Percentiles rank a stretch among this genome's conserved stretches.
Conservation (phyloP, 2,329 filamentous ascomycete species). For the Metarhizium robertsii region DNA sequence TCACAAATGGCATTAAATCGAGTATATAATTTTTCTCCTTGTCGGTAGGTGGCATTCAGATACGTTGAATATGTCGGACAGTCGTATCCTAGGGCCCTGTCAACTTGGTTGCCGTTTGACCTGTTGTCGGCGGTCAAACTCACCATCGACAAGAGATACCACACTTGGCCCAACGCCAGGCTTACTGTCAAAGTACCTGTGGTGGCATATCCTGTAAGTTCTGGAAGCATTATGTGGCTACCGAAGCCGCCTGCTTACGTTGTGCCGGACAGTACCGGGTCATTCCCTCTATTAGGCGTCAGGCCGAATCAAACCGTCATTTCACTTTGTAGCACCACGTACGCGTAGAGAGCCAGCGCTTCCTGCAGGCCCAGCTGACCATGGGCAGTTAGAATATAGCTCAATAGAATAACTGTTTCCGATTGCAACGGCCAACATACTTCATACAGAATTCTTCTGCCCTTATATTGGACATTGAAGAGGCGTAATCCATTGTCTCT, state of each 20-base stretch:
- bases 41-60: slow-evolving; percentile 36
- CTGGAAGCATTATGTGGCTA: neutral
- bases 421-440: neutral
- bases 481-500: slow-evolving; percentile 35
- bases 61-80: slow-evolving; percentile 42
- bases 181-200: neutral
- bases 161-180: neutral
- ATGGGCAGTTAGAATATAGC: neutral
- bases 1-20: slow-evolving; percentile 41
- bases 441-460: slow-evolving; percentile 46
- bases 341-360: slow-evolving; percentile 41
- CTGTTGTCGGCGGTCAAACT: slow-evolving; percentile 36
- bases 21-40: slow-evolving; percentile 30
- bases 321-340: neutral
- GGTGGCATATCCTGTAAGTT: neutral
- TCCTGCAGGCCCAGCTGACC: slow-evolving; percentile 39
- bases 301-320: neutral
- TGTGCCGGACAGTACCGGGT: slow-evolving; percentile 35
- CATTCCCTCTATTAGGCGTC: slow-evolving; percentile 19
- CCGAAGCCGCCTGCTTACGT: slow-evolving; percentile 17
- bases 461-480: slow-evolving; percentile 43
- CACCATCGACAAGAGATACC: slow-evolving; percentile 31
- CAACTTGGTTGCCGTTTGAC: slow-evolving; percentile 30
- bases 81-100: slow-evolving; percentile 25
- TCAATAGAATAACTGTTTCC: neutral